A percentile compares a stretch with the other conserved stretches of the same genome.
These are phyloP conservation scores for Neophaeococcomyces aloes DNA, from an alignment of 2,329 filamentous ascomycete species.

Conservation along the genomic window DNA sequence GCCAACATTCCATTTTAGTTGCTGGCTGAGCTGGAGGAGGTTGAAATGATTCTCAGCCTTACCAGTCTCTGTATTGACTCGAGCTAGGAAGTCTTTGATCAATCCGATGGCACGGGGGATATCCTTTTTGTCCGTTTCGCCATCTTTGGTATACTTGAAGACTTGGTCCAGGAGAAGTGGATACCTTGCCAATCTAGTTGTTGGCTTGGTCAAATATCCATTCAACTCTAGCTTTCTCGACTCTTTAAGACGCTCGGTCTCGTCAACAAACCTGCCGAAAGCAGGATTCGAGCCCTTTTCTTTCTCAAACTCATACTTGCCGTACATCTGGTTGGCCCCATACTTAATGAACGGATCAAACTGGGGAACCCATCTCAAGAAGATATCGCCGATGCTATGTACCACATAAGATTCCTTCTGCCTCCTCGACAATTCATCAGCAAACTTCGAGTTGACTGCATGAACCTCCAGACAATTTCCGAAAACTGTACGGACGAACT, in stretches of 20 bases:
- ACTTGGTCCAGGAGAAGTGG: conserved; percentile 86
- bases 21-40: conserved; percentile 78
- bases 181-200: conserved; percentile 86
- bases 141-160: conserved; percentile 80
- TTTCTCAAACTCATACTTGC: conserved; percentile 96
- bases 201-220: conserved; percentile 94
- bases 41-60: conserved; percentile 98
- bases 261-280: conserved; percentile 87
- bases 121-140: conserved; percentile 79
- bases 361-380: conserved; percentile 78
- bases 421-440: conserved; percentile 73
- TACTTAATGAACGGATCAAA: conserved; percentile 97
- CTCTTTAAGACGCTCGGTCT: conserved; percentile 91
- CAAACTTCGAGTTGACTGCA: conserved; percentile 78
- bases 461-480: conserved; percentile 94
- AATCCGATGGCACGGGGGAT: conserved; percentile 78
- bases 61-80: conserved; percentile 89
- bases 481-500: conserved; percentile 89
- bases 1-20: conserved; percentile 79
- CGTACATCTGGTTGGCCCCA: conserved; percentile 88
- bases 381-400: conserved; percentile 82
- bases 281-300: conserved; percentile 76
- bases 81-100: conserved; percentile 75
- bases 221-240: conserved; percentile 94
- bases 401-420: conserved; percentile 89